Conservation (phyloP, 176 grass and related monocot genomes). For the Triticum monococcum region DNA sequence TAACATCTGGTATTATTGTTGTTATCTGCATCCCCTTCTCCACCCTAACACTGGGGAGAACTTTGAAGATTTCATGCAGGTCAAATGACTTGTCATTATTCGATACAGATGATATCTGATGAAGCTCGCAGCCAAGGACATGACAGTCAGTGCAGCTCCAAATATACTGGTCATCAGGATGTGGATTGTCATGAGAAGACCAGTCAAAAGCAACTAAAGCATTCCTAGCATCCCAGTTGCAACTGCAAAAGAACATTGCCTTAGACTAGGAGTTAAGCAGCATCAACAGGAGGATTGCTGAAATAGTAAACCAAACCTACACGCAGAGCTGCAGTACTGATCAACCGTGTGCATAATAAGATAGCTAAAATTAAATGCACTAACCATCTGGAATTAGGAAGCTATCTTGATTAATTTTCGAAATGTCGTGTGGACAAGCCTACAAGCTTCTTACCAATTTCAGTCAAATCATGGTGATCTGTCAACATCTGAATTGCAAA, state of each 20-base stretch:
- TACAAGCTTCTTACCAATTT: not conserved
- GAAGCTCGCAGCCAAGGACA: slow-evolving; percentile 62
- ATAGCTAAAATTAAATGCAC: not conserved
- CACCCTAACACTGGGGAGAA: slow-evolving; percentile 62
- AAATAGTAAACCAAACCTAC: not conserved
- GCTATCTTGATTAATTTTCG: not conserved
- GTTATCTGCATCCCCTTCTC: slow-evolving; percentile 49
- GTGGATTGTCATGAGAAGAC: slow-evolving; percentile 28
- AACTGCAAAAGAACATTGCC: slow-evolving; percentile 39
- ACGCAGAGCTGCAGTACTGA: not conserved
- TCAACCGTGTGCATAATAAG: not conserved
- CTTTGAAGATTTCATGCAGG: slow-evolving; percentile 89
- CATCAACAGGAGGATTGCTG: not conserved
- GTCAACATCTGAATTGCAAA: not conserved
- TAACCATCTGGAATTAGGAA: not conserved
- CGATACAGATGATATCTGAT: slow-evolving; percentile 42
- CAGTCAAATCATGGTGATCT: not conserved
- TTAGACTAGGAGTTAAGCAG: not conserved
- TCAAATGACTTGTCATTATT: slow-evolving; percentile 66
- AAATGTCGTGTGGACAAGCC: not conserved
- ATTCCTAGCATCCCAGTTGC: slow-evolving; percentile 77
- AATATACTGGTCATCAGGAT: slow-evolving; percentile 53
- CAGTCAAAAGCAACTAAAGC: slow-evolving; percentile 68
- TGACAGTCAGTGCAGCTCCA: slow-evolving; percentile 80
- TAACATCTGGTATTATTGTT: slow-evolving; percentile 52